Evolutionary conservation across 2,329 filamentous ascomycete genomes (phyloP).

Genomic region (Aspergillus versicolor): DNA sequence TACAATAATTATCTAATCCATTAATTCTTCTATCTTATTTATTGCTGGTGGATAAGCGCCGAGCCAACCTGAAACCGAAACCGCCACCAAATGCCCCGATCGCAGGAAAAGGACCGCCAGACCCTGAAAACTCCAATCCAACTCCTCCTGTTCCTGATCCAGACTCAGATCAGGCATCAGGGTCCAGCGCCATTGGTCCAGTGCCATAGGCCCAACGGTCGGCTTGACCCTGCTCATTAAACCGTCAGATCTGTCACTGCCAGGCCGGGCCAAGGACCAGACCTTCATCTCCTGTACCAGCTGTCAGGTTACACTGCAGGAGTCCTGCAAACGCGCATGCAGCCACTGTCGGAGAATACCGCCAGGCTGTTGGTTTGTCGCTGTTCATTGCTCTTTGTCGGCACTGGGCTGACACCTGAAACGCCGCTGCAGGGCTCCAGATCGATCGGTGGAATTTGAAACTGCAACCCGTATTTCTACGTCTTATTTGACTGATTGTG

Average conservation of each 20-base stretch:
- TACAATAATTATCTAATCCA: too few relatives aligned
- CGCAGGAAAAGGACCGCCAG: not conserved
- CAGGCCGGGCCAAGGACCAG: too few relatives aligned
- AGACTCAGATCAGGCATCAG: not conserved
- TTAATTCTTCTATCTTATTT: too few relatives aligned
- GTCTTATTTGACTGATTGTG: too few relatives aligned
- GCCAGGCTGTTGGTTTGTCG: not conserved
- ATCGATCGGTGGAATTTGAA: not conserved
- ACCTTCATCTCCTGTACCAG: too few relatives aligned
- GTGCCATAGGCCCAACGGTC: not conserved
- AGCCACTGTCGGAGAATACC: not conserved
- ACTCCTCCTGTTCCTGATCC: not conserved
- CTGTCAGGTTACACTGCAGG: not conserved
- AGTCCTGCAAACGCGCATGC: not conserved
- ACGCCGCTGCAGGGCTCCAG: not conserved
- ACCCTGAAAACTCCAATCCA: not conserved
- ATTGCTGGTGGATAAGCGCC: not conserved
- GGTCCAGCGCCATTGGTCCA: not conserved
- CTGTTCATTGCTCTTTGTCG: not conserved
- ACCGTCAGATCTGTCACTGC: not conserved
- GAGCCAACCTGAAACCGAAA: not conserved
- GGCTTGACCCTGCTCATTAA: not conserved
- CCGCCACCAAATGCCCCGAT: not conserved
- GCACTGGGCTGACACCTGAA: not conserved
- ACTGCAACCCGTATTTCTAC: not conserved